A percentile compares a stretch with the other conserved stretches of the same genome.
Evolutionary conservation across 2,329 filamentous ascomycete genomes (phyloP).

Genomic region (Lecanicillium sp.): DNA sequence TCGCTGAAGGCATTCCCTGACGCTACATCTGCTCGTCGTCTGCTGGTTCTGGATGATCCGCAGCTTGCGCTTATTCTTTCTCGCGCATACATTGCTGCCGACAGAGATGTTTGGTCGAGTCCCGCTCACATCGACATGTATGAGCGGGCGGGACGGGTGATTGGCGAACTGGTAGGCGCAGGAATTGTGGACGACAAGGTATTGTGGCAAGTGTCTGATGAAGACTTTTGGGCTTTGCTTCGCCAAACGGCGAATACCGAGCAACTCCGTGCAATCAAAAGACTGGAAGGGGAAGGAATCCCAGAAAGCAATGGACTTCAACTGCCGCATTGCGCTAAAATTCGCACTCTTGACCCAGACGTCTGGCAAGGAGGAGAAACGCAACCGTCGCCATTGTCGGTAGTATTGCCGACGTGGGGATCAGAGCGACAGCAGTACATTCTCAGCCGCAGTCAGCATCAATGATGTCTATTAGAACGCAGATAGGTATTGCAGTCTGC

Average conservation of each 20-base stretch:
- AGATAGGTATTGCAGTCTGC: too few species aligned
- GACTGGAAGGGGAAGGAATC: constrained; percentile 10
- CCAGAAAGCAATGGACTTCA: constrained; percentile 10
- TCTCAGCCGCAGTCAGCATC: constrained; percentile 9
- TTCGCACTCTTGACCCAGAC: constrained; percentile 13
- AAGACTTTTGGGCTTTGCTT: constrained; percentile 29
- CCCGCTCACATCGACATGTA: constrained; percentile 31
- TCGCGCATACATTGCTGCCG: constrained; percentile 27
- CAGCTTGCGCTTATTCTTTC: constrained; percentile 26
- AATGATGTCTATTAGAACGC: not conserved
- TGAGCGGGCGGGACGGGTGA: constrained; percentile 27
- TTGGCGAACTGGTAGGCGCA: constrained; percentile 21
- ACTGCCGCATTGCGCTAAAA: constrained; percentile 9
- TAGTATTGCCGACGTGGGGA: constrained; percentile 4
- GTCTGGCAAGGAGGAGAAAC: constrained; percentile 7
- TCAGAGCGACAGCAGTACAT: constrained; percentile 8
- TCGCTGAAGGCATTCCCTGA: constrained; percentile 26
- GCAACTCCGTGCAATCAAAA: constrained; percentile 13
- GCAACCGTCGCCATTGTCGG: constrained; percentile 5
- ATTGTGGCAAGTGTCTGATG: constrained; percentile 29
- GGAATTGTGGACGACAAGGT: constrained; percentile 23
- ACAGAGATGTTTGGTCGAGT: constrained; percentile 33
- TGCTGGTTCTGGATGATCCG: constrained; percentile 27
- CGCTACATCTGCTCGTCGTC: constrained; percentile 19
- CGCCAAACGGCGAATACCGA: constrained; percentile 17